phyloP scores from a whole-genome alignment of 805 yeast species.

The Monosporozyma unispora region DNA sequence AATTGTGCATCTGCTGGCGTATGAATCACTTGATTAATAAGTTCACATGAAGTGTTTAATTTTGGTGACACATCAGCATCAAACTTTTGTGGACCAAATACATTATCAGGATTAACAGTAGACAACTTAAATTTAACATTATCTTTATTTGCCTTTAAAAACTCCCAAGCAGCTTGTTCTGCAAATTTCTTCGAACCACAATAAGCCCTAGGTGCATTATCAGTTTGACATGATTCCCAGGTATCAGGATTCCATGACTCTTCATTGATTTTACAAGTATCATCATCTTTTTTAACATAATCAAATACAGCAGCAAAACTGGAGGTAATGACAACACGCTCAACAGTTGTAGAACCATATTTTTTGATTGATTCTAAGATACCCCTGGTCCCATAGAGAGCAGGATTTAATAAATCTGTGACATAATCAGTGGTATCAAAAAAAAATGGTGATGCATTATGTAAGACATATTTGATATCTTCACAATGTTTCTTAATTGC shows the following conservation, averaged over 20 bases:
- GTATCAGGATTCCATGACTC: slow-evolving; percentile 31
- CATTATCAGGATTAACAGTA: slow-evolving; percentile 46
- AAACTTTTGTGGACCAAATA: slow-evolving; percentile 52
- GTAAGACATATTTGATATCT: no score
- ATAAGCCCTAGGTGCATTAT: slow-evolving; percentile 33
- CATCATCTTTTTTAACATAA: slow-evolving; percentile 8
- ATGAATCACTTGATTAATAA: slow-evolving; percentile 28
- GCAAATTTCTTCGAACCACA: slow-evolving; percentile 54
- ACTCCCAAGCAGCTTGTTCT: slow-evolving; percentile 52
- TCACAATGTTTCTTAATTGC: slow-evolving; percentile 35
- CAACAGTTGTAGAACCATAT: no score
- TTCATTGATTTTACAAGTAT: slow-evolving; percentile 22
- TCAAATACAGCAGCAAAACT: slow-evolving; percentile 43
- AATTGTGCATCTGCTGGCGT: slow-evolving; percentile 18
- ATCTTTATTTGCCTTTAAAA: slow-evolving; percentile 29
- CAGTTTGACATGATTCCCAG: slow-evolving; percentile 12
- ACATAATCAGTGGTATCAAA: slow-evolving; percentile 37
- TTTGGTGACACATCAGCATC: slow-evolving; percentile 32
- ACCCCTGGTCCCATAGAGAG: no score
- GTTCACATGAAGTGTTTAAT: slow-evolving; percentile 32
- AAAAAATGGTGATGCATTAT: slow-evolving; percentile 53
- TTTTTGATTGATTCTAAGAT: no score
- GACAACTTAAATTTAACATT: slow-evolving; percentile 35
- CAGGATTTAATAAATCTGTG: no score
- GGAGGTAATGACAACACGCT: no score